Conservation (phyloP, 108 stramenopile genomes). For the Schizochytrium sp. region DNA sequence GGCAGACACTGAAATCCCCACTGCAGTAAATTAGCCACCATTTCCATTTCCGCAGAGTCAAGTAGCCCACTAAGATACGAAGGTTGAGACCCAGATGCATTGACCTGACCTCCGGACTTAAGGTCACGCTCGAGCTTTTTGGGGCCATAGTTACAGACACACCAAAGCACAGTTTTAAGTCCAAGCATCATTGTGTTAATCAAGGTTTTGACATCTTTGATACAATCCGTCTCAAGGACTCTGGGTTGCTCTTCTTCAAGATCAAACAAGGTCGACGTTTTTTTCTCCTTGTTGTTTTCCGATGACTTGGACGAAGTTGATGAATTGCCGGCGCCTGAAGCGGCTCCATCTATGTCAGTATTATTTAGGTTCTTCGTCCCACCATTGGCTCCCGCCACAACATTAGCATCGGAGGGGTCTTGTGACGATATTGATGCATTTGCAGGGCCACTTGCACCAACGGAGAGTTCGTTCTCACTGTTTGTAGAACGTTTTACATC, state of each 20-base stretch:
- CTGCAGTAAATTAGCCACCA: constrained; percentile 84
- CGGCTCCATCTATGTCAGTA: no score
- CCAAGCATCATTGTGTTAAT: constrained; percentile 89
- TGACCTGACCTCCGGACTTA: constrained; percentile 68
- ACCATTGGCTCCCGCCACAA: no score
- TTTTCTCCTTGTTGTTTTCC: not conserved
- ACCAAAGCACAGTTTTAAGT: constrained; percentile 92
- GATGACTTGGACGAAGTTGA: not conserved
- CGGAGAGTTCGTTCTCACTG: no score
- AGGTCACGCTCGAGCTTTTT: constrained; percentile 61
- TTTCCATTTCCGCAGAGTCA: constrained; percentile 82
- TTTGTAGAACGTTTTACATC: not conserved
- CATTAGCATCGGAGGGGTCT: no score
- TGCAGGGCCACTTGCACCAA: no score
- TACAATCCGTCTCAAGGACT: not conserved
- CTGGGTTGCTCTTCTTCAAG: not conserved
- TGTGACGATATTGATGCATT: no score
- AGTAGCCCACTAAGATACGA: constrained; percentile 68
- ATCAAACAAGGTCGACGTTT: not conserved
- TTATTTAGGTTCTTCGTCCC: no score
- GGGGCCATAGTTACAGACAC: constrained; percentile 83
- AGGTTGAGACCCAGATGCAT: constrained; percentile 65
- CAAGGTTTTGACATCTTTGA: constrained; percentile 80
- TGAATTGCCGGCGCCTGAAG: not conserved
- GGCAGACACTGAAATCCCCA: constrained; percentile 85